Conservation (phyloP, 768 basidiomycete species). For the Mycena maculata region DNA sequence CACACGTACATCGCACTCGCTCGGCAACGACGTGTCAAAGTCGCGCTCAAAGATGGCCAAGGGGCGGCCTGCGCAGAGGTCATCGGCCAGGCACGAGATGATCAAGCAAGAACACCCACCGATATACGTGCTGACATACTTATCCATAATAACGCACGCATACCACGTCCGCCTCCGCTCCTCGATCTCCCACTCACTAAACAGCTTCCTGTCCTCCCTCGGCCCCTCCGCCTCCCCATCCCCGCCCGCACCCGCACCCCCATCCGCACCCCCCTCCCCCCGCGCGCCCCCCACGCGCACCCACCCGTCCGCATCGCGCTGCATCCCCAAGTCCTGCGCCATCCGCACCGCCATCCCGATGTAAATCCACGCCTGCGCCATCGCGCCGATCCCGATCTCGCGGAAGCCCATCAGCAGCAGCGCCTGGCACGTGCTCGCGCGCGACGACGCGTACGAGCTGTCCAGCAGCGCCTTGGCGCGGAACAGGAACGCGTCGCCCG, state of each 20-base stretch:
- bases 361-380: slow-evolving; percentile 90
- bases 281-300: slow-evolving; percentile 54
- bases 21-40: slow-evolving; percentile 78
- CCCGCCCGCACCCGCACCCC: background rate
- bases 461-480: slow-evolving; percentile 76
- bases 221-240: background rate
- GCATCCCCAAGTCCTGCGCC: slow-evolving; percentile 91
- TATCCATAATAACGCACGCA: slow-evolving; percentile 82
- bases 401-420: slow-evolving; percentile 85
- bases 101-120: slow-evolving; percentile 55
- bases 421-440: slow-evolving; percentile 81
- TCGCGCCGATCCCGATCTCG: slow-evolving; percentile 89
- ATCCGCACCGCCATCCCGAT: slow-evolving; percentile 92
- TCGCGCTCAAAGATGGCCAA: slow-evolving; percentile 80
- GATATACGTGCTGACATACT: slow-evolving; percentile 83
- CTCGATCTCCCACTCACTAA: slow-evolving; percentile 70
- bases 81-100: slow-evolving; percentile 19
- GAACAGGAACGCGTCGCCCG: slow-evolving; percentile 79
- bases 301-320: slow-evolving; percentile 85
- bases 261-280: background rate
- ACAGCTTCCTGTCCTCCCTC: slow-evolving; percentile 51
- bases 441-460: slow-evolving; percentile 74
- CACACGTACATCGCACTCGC: slow-evolving; percentile 63
- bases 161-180: slow-evolving; percentile 83
- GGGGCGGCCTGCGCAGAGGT: slow-evolving; percentile 63